phyloP scores from a whole-genome alignment of 345 rosid species.

The Ceriops zippeliana region DNA sequence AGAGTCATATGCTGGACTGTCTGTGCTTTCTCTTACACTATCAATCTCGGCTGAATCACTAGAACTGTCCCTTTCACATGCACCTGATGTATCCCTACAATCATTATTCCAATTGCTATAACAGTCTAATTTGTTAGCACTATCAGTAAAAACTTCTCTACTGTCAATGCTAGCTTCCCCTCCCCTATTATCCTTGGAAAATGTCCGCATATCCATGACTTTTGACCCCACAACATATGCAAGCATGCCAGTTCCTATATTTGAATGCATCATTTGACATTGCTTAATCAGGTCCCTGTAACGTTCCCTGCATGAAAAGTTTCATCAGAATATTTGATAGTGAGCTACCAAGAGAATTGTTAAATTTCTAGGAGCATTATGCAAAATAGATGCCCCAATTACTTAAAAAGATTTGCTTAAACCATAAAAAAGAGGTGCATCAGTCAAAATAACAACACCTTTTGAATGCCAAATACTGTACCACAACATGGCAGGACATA shows the following conservation, averaged over 20 bases:
- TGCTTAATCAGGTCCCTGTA: slow-evolving; percentile 63
- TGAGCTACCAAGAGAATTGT: neutral
- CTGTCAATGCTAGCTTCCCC: slow-evolving; percentile 43
- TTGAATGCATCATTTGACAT: slow-evolving; percentile 86
- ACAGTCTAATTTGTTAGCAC: slow-evolving; percentile 39
- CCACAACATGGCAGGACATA: too few species aligned
- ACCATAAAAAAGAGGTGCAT: neutral
- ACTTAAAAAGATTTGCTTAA: neutral
- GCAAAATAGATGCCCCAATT: neutral
- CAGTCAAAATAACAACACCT: too few species aligned
- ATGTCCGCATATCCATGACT: slow-evolving; percentile 86
- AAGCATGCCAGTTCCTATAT: slow-evolving; percentile 87
- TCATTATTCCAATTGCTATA: slow-evolving; percentile 45
- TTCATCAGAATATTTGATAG: slow-evolving; percentile 14
- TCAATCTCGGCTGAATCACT: slow-evolving; percentile 56
- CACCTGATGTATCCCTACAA: slow-evolving; percentile 47
- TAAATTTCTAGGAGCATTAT: neutral
- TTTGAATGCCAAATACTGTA: neutral
- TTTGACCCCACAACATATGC: slow-evolving; percentile 90
- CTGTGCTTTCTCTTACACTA: slow-evolving; percentile 52
- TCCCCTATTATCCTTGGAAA: slow-evolving; percentile 56
- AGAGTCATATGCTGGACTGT: slow-evolving; percentile 47
- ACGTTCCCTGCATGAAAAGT: slow-evolving; percentile 52
- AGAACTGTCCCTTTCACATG: slow-evolving; percentile 50
- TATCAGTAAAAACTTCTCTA: slow-evolving; percentile 38